phyloP scores from a whole-genome alignment of 23 red algal genomes.

The Chondrus crispus region DNA sequence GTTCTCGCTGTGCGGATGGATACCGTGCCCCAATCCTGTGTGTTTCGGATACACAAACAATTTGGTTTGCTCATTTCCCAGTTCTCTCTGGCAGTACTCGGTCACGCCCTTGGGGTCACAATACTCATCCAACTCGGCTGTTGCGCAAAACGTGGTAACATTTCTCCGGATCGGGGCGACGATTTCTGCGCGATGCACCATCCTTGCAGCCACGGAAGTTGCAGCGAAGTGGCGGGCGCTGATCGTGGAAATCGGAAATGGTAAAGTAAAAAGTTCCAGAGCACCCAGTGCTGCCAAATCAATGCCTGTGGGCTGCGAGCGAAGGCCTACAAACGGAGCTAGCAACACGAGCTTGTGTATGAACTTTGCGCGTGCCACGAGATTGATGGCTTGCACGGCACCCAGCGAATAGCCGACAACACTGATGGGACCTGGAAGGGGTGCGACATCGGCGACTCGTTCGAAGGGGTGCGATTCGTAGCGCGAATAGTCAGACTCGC shows the following conservation, averaged over 20 bases:
- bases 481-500: neutral
- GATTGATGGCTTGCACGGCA: neutral
- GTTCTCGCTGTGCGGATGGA: neutral
- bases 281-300: neutral
- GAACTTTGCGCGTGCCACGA: neutral
- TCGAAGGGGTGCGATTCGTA: neutral
- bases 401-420: neutral
- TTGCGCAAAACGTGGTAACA: neutral
- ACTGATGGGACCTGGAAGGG: neutral
- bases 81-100: neutral
- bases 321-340: neutral
- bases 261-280: neutral
- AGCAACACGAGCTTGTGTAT: neutral
- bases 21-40: neutral
- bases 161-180: neutral
- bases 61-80: neutral
- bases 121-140: neutral
- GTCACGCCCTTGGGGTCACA: neutral
- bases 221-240: neutral
- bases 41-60: neutral
- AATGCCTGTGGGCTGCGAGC: neutral
- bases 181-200: neutral
- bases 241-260: neutral
- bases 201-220: neutral
- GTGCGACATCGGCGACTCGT: neutral